Percentiles rank a stretch among this genome's conserved stretches.
These are phyloP conservation scores for Tetratostichococcus sp. DNA, from an alignment of 139 green algal species.

Conservation along the genomic window DNA sequence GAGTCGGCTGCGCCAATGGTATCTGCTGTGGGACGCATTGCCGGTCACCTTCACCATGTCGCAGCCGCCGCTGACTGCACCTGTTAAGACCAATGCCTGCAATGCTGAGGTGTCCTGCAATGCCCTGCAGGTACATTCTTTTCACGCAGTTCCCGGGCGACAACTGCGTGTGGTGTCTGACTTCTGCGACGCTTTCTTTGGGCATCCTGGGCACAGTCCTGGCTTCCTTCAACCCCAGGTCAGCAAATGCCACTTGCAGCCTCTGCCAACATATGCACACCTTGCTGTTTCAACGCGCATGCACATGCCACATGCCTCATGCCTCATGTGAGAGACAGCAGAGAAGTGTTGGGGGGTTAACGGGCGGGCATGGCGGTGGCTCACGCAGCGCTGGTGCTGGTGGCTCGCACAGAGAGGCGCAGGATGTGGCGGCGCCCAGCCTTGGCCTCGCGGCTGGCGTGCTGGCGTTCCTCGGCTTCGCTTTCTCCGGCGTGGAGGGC, in stretches of 20 bases:
- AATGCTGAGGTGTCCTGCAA: too few relatives aligned
- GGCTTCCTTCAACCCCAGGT: constrained; percentile 7
- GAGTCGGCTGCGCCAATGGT: too few relatives aligned
- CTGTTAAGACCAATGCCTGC: too few relatives aligned
- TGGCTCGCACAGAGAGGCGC: background rate
- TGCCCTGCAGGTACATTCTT: constrained; percentile 54
- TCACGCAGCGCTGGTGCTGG: background rate
- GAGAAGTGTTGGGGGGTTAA: too few relatives aligned
- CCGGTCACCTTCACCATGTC: too few relatives aligned
- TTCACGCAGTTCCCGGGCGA: constrained; percentile 58
- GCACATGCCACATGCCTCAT: too few relatives aligned
- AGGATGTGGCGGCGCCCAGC: background rate
- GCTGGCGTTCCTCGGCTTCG: background rate
- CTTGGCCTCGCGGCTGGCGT: background rate
- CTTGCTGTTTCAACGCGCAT: constrained; percentile 26
- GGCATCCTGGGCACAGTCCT: constrained; percentile 22
- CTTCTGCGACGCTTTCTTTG: constrained; percentile 60
- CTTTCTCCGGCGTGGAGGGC: background rate
- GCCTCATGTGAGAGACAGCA: too few relatives aligned
- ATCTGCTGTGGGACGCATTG: too few relatives aligned
- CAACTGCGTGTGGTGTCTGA: constrained; percentile 70
- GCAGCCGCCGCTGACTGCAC: too few relatives aligned
- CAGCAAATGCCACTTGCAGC: background rate
- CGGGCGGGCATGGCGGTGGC: too few relatives aligned
- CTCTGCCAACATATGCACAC: too few relatives aligned